These are phyloP conservation scores for Sporothrix variecibatus DNA, from an alignment of 2,329 filamentous ascomycete species.

Conservation along the genomic window DNA sequence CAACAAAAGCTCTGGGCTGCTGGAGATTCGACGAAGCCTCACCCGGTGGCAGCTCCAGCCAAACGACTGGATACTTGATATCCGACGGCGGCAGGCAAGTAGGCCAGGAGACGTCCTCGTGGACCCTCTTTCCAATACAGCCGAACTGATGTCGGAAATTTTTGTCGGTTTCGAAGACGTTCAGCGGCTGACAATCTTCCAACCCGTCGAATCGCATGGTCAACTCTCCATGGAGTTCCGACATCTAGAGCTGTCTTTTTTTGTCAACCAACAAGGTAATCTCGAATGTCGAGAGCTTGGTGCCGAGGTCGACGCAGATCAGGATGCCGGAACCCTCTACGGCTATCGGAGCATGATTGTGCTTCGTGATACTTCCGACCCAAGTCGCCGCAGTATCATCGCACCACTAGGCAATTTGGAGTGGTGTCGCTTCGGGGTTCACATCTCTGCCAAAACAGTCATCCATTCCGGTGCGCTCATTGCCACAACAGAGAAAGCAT, in stretches of 20 bases:
- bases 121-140: conserved; percentile 49
- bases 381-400: conserved; percentile 52
- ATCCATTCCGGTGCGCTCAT: conserved; percentile 19
- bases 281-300: conserved; percentile 53
- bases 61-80: conserved; percentile 41
- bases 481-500: conserved; percentile 41
- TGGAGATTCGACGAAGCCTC: conserved; percentile 52
- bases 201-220: conserved; percentile 37
- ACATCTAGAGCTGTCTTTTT: conserved; percentile 56
- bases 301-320: conserved; percentile 55
- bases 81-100: conserved; percentile 31
- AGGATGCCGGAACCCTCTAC: conserved; percentile 62
- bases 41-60: conserved; percentile 34
- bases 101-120: conserved; percentile 43
- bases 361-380: conserved; percentile 45
- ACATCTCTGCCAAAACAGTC: conserved; percentile 44
- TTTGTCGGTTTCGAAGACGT: conserved; percentile 54
- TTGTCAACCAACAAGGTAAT: conserved; percentile 45
- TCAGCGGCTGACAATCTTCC: conserved; percentile 48
- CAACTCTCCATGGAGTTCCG: conserved; percentile 51
- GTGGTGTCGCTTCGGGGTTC: conserved; percentile 39
- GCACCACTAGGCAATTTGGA: conserved; percentile 49
- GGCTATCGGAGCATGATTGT: conserved; percentile 62
- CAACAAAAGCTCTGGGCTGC: conserved; percentile 41
- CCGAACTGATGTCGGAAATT: conserved; percentile 43